A percentile compares a stretch with the other conserved stretches of the same genome.
These are phyloP conservation scores for Petrea volubilis DNA, from an alignment of 257 asterid genomes.

Conservation along the genomic window DNA sequence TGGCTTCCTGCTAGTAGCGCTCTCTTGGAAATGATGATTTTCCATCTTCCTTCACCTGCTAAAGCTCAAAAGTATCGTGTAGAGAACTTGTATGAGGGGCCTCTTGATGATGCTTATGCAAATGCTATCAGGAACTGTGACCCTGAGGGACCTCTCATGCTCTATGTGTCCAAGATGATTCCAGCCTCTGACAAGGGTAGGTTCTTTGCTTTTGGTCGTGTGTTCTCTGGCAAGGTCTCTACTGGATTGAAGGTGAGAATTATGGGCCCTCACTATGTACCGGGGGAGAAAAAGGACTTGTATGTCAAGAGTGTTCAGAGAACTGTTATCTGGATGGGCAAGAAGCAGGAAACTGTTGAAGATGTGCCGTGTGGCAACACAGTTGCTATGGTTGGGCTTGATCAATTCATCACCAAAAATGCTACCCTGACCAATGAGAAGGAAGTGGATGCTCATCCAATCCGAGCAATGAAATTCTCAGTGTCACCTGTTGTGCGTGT, in stretches of 20 bases:
- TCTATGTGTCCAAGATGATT: constrained; percentile 51
- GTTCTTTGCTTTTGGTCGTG: constrained; percentile 56
- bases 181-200: constrained; percentile 54
- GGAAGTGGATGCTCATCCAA: constrained; percentile 53
- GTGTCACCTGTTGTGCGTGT: constrained; percentile 50
- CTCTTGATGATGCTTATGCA: constrained; percentile 44
- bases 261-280: constrained; percentile 53
- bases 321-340: constrained; percentile 59
- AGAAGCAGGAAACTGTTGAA: constrained; percentile 58
- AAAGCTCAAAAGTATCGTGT: constrained; percentile 56
- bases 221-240: constrained; percentile 43
- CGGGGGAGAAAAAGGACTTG: constrained; percentile 51
- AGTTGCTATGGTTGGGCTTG: constrained; percentile 62
- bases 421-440: constrained; percentile 51
- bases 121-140: constrained; percentile 51
- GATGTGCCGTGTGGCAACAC: constrained; percentile 64
- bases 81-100: constrained; percentile 54
- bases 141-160: constrained; percentile 53
- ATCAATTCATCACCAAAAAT: constrained; percentile 49
- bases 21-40: constrained; percentile 60
- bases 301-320: constrained; percentile 50
- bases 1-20: constrained; percentile 59
- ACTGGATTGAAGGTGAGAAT: constrained; percentile 58
- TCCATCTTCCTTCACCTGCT: constrained; percentile 54
- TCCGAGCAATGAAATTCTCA: constrained; percentile 48